Evolutionary conservation across 1,284 basidiomycete genomes (phyloP), one percentile per base, ranked within the genome.

Genomic region (Neonothopanus nambi): DNA sequence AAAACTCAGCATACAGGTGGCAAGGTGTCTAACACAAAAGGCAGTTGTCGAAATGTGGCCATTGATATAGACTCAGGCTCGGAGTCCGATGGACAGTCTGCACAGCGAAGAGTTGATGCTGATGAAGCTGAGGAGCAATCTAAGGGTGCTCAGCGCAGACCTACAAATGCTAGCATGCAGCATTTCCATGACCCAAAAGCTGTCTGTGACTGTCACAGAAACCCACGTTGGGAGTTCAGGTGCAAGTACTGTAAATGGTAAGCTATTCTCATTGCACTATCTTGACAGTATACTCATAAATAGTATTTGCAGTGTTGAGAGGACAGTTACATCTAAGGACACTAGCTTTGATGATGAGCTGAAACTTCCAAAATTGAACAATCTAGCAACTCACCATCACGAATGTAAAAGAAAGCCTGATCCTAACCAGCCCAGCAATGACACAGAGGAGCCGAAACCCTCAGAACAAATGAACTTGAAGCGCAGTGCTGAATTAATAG

Each of bases 401-500:
- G n/a, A n/a, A n/a, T 47, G 21, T 23, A 3, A 50, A 23, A 1
- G 44, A 42, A 8, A 54, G 56, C 30, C 54, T 42, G 41, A 24
- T 18, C 11, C 17, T 15, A 15, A n/a, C n/a, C n/a, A n/a, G n/a
- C 35, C 26, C 6, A 26, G 43, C 33, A 24, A 18, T 30, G 51
- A 47, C 7, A 36, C 24, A 18, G 42, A 49, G 9, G 48, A 37
- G 17, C 17, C 36, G 23, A 48, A 40, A 9, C 36, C 20, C 35
- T 21, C 24, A 8, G 47, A 45, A 18, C 52, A 55, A 21, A 42
- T 60, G n/a, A 63, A 67, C 21, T 28, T 59, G 3, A 55, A 61
- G 43, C 20, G 33, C 12, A 62, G 60, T 35, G 57, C 54, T 12
- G 57, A 64, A 15, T 30, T 68, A 7, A 66, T 67, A 61, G 49